A percentile compares a stretch with the other conserved stretches of the same genome.
These are phyloP conservation scores for Corymbia citriodora DNA, from an alignment of 441 rosid genomes.

Conservation along the genomic window DNA sequence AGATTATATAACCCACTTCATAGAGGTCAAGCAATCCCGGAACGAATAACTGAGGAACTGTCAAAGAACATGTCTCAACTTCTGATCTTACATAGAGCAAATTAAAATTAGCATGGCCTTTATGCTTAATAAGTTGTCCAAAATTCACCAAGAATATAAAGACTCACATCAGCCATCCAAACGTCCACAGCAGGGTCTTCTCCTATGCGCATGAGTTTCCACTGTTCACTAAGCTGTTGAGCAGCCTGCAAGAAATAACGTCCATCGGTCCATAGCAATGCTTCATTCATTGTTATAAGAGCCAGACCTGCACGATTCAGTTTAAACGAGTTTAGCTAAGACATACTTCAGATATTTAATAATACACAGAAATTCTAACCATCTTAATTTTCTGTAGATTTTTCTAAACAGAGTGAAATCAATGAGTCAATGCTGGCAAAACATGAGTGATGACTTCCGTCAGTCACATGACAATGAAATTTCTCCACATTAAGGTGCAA, in stretches of 20 bases:
- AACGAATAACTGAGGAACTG: background rate
- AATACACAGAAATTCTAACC: background rate
- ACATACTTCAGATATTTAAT: background rate
- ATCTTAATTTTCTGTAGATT: background rate
- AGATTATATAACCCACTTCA: background rate
- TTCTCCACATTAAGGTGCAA: background rate
- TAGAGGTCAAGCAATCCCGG: background rate
- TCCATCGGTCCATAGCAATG: slow-evolving; percentile 92
- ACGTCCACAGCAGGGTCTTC: slow-evolving; percentile 81
- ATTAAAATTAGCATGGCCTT: background rate
- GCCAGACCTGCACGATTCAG: slow-evolving; percentile 58
- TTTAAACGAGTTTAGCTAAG: background rate
- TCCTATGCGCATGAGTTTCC: slow-evolving; percentile 93
- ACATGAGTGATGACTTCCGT: background rate
- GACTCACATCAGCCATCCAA: slow-evolving; percentile 85
- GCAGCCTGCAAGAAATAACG: slow-evolving; percentile 87
- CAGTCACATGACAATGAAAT: background rate
- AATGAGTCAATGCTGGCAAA: background rate
- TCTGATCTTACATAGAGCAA: background rate
- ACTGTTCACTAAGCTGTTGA: slow-evolving; percentile 71
- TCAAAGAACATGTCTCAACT: background rate
- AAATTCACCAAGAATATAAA: background rate
- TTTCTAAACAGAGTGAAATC: background rate
- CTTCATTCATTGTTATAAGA: slow-evolving; percentile 63
- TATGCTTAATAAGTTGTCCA: background rate